Conservation (phyloP, 176 grass and related monocot genomes). For the Paspalum vaginatum region DNA sequence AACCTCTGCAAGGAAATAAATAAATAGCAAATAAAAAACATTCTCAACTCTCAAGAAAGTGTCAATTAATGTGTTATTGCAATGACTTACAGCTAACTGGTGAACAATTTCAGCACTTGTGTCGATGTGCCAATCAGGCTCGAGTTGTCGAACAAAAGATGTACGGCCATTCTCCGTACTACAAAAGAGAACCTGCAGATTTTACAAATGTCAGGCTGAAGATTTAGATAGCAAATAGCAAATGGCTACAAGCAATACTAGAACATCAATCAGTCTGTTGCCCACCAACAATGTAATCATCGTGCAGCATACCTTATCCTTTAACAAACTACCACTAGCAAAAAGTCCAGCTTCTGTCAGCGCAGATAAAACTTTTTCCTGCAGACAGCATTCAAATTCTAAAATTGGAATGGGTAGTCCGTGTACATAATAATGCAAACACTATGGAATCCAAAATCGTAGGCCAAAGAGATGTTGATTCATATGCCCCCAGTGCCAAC, state of each 20-base stretch:
- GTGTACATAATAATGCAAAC: constrained; percentile 5
- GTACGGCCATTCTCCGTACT: constrained; percentile 89
- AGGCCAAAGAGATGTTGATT: background rate
- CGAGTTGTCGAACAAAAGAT: constrained; percentile 96
- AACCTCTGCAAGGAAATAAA: constrained; percentile 67
- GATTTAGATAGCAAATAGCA: constrained; percentile 27
- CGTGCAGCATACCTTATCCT: constrained; percentile 76
- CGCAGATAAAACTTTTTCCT: constrained; percentile 88
- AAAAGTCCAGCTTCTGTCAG: constrained; percentile 93
- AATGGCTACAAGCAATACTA: background rate
- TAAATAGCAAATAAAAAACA: constrained; percentile 32
- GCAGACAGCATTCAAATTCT: constrained; percentile 28
- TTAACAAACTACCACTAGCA: constrained; percentile 63
- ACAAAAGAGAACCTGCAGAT: constrained; percentile 87
- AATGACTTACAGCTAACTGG: constrained; percentile 86
- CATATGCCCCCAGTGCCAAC: background rate
- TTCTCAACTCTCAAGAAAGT: constrained; percentile 2
- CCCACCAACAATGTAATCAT: background rate
- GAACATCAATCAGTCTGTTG: constrained; percentile 2
- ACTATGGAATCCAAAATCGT: background rate
- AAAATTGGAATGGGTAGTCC: background rate
- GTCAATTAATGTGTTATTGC: background rate
- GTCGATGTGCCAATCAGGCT: constrained; percentile 99
- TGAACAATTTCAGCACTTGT: constrained; percentile 88
- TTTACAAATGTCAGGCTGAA: constrained; percentile 25